phyloP scores from a whole-genome alignment of 129 eudicot species.

The Pseudognaphalium luteoalbum region DNA sequence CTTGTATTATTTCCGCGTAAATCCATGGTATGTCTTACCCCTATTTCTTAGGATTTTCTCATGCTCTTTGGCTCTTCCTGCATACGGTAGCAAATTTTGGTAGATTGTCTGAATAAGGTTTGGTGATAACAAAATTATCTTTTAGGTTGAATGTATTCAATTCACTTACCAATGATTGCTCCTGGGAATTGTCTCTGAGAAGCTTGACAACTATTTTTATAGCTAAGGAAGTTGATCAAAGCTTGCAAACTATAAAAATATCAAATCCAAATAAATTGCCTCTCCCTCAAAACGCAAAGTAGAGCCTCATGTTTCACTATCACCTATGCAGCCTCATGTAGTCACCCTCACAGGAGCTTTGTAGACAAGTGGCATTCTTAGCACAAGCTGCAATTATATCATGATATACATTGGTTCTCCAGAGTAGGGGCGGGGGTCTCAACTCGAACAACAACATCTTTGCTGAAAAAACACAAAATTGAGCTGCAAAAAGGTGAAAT shows the following conservation, averaged over 20 bases:
- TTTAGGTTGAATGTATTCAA: background rate
- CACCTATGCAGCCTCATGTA: constrained; percentile 30
- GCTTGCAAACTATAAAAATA: constrained; percentile 95
- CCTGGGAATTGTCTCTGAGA: constrained; percentile 60
- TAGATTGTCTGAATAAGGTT: background rate
- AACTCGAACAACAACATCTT: no score
- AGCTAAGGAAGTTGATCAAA: constrained; percentile 80
- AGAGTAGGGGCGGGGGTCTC: no score
- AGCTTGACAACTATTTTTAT: constrained; percentile 66
- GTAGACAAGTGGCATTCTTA: no score
- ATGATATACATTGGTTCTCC: no score
- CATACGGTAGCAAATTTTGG: constrained; percentile 15
- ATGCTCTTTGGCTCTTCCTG: constrained; percentile 62
- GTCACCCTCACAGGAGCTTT: no score
- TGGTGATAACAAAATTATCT: no score
- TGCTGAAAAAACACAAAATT: no score
- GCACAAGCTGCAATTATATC: no score
- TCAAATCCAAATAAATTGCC: constrained; percentile 78
- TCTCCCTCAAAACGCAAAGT: constrained; percentile 83
- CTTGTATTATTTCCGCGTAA: constrained; percentile 87
- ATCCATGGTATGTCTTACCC: constrained; percentile 55
- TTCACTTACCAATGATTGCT: constrained; percentile 57
- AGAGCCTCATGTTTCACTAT: constrained; percentile 21
- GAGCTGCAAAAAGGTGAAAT: no score
- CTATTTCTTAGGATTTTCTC: constrained; percentile 64